These are phyloP conservation scores for Nicotiana undulata DNA, from an alignment of 257 asterid species.

Conservation along the genomic window DNA sequence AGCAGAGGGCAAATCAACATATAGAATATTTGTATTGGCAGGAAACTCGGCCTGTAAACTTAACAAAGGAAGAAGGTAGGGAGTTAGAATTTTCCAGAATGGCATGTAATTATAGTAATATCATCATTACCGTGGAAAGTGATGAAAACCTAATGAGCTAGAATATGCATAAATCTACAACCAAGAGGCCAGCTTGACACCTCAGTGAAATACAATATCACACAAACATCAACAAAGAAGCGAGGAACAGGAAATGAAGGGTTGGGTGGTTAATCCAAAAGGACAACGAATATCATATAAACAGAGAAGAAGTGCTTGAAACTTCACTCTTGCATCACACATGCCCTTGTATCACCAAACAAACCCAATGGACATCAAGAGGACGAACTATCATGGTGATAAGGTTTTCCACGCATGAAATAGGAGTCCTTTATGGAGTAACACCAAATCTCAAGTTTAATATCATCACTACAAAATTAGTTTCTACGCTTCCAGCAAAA, in stretches of 20 bases:
- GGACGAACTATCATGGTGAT: not conserved
- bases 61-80: slow-evolving; percentile 29
- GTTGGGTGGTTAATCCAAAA: not conserved
- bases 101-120: slow-evolving; percentile 4
- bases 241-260: not conserved
- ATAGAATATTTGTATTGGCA: slow-evolving; percentile 91
- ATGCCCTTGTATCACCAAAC: not conserved
- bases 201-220: not conserved
- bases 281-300: not conserved
- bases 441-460: not conserved
- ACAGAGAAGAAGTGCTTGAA: not conserved
- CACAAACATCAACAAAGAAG: not conserved
- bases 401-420: not conserved
- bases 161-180: not conserved
- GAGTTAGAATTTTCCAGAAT: slow-evolving; percentile 19
- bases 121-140: not conserved
- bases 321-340: not conserved
- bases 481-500: not conserved
- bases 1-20: slow-evolving; percentile 87
- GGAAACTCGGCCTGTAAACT: slow-evolving; percentile 91
- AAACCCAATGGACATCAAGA: not conserved
- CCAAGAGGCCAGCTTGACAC: not conserved
- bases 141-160: not conserved
- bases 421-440: not conserved
- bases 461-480: not conserved